Conservation (phyloP, 2,329 filamentous ascomycete genomes). For the Microcyclospora pomicola region DNA sequence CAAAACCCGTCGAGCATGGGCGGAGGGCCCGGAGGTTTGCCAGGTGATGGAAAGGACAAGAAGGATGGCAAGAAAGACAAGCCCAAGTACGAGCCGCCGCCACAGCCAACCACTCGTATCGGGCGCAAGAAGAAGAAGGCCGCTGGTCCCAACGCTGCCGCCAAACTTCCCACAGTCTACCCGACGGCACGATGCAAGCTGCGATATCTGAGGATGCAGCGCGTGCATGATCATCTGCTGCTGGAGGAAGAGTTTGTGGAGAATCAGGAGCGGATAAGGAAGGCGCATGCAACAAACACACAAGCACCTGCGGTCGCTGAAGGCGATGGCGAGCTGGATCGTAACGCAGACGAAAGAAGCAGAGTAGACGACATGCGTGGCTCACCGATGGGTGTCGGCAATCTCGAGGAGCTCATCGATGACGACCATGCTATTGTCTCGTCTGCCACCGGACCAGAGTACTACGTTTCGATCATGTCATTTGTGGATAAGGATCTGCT, state of each 20-base stretch:
- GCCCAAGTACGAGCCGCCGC: slow-evolving; percentile 98
- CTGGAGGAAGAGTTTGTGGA: slow-evolving; percentile 98
- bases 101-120: slow-evolving; percentile 89
- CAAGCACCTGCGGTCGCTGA: slow-evolving; percentile 42
- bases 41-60: slow-evolving; percentile 70
- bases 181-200: slow-evolving; percentile 97
- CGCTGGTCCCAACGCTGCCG: slow-evolving; percentile 81
- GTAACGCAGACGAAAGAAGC: slow-evolving; percentile 86
- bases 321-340: slow-evolving; percentile 63
- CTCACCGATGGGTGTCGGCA: slow-evolving; percentile 96
- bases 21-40: slow-evolving; percentile 45
- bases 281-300: slow-evolving; percentile 71
- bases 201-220: slow-evolving; percentile 91
- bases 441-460: slow-evolving; percentile 91
- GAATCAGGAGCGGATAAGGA: slow-evolving; percentile 92
- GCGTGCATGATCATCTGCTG: slow-evolving; percentile 91
- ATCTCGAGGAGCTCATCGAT: slow-evolving; percentile 95
- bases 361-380: slow-evolving; percentile 97
- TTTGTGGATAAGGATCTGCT: slow-evolving; percentile 98
- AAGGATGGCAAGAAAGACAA: slow-evolving; percentile 89
- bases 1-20: slow-evolving; percentile 81
- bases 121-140: slow-evolving; percentile 98
- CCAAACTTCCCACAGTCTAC: slow-evolving; percentile 87
- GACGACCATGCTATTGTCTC: slow-evolving; percentile 98
- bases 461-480: slow-evolving; percentile 99